These are phyloP conservation scores for Sungouiella thailandica DNA, from an alignment of 805 yeast genomes.

Conservation along the genomic window DNA sequence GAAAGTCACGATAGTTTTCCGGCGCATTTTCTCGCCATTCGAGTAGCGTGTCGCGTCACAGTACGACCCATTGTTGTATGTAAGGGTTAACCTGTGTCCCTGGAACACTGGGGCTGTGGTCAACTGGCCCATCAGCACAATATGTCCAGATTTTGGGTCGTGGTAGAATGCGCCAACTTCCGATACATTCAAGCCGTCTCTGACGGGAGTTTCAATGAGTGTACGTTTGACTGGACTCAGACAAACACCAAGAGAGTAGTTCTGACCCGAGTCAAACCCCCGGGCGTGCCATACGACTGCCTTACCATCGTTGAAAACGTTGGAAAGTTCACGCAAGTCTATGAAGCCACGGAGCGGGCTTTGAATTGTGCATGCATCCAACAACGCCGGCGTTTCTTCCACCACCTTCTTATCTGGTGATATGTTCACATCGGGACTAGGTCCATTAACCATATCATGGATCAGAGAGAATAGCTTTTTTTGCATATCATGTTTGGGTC, in stretches of 20 bases:
- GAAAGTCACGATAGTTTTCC: conserved; percentile 64
- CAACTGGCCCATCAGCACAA: conserved; percentile 57
- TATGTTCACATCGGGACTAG: too few relatives aligned
- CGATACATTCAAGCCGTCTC: conserved; percentile 38
- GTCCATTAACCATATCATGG: conserved; percentile 7
- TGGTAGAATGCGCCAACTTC: conserved; percentile 56
- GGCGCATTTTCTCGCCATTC: conserved; percentile 45
- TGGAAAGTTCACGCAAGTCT: conserved; percentile 46
- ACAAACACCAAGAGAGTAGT: conserved; percentile 73
- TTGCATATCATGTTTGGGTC: conserved; percentile 8
- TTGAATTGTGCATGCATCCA: conserved; percentile 40
- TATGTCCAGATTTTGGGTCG: conserved; percentile 35
- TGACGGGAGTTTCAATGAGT: conserved; percentile 8
- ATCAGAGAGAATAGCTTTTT: conserved; percentile 8
- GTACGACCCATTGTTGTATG: conserved; percentile 64
- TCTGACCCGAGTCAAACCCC: conserved; percentile 65
- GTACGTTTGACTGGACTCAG: conserved; percentile 45
- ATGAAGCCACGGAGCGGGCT: conserved; percentile 45
- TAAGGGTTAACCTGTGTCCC: conserved; percentile 66
- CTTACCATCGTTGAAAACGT: conserved; percentile 43
- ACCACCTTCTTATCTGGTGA: too few relatives aligned
- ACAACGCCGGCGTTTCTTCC: conserved; percentile 3
- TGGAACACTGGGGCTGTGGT: conserved; percentile 59
- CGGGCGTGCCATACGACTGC: conserved; percentile 55
- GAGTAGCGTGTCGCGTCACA: conserved; percentile 40